phyloP scores from a whole-genome alignment of 768 basidiomycete species.

The Lactifluus piperatus region DNA sequence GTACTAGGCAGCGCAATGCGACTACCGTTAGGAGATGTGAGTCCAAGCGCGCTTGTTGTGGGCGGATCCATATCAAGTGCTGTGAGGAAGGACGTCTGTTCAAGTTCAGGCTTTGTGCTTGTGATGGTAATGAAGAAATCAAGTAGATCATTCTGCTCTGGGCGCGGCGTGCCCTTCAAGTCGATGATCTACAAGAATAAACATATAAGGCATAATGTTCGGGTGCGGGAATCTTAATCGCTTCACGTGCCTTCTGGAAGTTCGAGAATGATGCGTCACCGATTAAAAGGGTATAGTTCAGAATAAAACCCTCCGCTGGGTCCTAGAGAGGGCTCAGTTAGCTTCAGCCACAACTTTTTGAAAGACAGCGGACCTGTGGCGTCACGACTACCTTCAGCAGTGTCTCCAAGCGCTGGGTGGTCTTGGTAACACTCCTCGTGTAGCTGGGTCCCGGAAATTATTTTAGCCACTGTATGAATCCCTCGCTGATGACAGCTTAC shows the following conservation, averaged over 20 bases:
- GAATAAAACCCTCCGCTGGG: conserved; percentile 87
- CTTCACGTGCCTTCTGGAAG: conserved; percentile 82
- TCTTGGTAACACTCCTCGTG: conserved; percentile 72
- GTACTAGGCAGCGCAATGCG: conserved; percentile 41
- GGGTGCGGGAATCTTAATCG: background rate
- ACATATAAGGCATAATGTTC: background rate
- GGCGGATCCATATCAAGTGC: conserved; percentile 94
- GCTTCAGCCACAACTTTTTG: background rate
- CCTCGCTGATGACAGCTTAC: conserved; percentile 28
- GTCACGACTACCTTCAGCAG: conserved; percentile 93
- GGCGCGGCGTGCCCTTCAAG: conserved; percentile 84
- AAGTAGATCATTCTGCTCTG: conserved; percentile 79
- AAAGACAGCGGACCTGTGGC: conserved; percentile 55
- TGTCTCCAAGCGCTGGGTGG: conserved; percentile 76
- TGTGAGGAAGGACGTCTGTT: conserved; percentile 87
- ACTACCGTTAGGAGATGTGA: conserved; percentile 59
- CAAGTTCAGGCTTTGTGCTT: conserved; percentile 83
- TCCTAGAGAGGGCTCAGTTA: conserved; percentile 41
- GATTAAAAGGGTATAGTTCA: conserved; percentile 91
- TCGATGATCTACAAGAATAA: conserved; percentile 64
- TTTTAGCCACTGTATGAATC: background rate
- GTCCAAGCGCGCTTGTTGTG: conserved; percentile 35
- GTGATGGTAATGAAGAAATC: conserved; percentile 91
- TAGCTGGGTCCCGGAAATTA: conserved; percentile 44
- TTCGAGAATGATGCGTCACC: conserved; percentile 93